Evolutionary conservation across 169 alveolate genomes (phyloP).

Genomic region (Plasmodium cynomolgi): DNA sequence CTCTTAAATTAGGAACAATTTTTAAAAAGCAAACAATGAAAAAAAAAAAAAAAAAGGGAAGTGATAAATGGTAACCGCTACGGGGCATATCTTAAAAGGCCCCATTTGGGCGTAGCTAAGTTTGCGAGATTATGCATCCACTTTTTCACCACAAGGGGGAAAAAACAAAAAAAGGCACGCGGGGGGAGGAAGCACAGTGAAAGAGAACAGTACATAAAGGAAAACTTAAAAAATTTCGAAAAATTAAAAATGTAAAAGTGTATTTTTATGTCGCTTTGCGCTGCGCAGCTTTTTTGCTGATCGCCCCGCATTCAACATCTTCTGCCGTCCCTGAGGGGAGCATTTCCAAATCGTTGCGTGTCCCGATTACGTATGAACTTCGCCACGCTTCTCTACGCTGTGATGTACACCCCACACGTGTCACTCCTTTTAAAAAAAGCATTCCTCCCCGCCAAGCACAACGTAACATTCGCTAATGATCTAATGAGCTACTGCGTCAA

Average conservation of each 20-base stretch:
- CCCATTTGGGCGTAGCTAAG: background rate
- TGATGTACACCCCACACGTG: background rate
- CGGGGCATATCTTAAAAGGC: background rate
- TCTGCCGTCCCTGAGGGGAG: background rate
- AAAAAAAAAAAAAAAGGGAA: background rate
- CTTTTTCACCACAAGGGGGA: slow-evolving; percentile 1
- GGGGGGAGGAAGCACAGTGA: background rate
- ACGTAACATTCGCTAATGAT: background rate
- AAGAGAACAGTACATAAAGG: background rate
- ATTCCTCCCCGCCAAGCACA: background rate
- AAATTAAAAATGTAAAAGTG: slow-evolving; percentile 1
- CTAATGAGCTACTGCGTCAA: background rate
- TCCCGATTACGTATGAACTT: background rate
- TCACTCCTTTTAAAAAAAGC: background rate
- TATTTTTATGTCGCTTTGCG: background rate
- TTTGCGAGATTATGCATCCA: background rate
- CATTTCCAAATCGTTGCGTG: background rate
- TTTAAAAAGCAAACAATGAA: background rate
- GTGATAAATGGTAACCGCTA: background rate
- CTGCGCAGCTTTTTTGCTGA: background rate
- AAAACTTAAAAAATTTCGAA: slow-evolving; percentile 3
- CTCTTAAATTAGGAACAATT: background rate
- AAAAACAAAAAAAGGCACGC: background rate
- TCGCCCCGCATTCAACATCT: background rate
- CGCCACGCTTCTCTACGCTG: background rate